Evolutionary conservation across 2,329 filamentous ascomycete genomes (phyloP), one percentile per base, ranked within the genome.

Genomic region (Colletotrichum brevisporum): DNA sequence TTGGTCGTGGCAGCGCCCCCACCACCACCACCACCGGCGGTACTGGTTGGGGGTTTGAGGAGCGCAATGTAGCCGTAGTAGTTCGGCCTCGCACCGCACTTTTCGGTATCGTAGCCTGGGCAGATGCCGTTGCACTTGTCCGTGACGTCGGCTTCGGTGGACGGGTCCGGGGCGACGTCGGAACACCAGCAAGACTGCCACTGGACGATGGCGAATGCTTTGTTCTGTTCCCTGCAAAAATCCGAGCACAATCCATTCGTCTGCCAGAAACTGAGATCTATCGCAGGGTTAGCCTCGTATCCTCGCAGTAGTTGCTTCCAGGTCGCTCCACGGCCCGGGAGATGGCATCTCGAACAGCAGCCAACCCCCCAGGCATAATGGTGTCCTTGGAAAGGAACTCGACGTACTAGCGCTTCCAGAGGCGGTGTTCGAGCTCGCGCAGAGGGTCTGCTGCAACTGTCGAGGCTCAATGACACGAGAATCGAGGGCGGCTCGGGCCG

Each of bases 121-220:
- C 93, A 95, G 16, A 79, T 58, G 0, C 77, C 78, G 72, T 85
- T 79, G 79, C 93, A 95, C 2, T 79, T 78, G 24, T 81, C 75
- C 58, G 84, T 81, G 43, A 72, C 24, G 18, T 55, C 43, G 27
- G 65, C 60, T 63, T 83, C 77, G 39, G 76, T 77, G 21, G 75
- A 76, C 39, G 81, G 71, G 57, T 82, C 82, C 9, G 93, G 93
- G 2, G 85, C 84, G 74, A 90, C 90, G 76, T 94, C 86, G 45
- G 91, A 91, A 77, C 93, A 95, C 92, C 92, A 95, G 77, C 93
- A 95, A 59, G 84, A 79, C 39, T 88, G 82, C 16, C 80, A 84
- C 73, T 93, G 87, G 1, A 94, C 82, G 55, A 95, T 83, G 72
- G 91, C 92, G 71, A 91, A 93, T 47, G 92, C 91, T 72, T 85